Conservation (phyloP, 805 yeast species). For the Metschnikowia reukaufii region DNA sequence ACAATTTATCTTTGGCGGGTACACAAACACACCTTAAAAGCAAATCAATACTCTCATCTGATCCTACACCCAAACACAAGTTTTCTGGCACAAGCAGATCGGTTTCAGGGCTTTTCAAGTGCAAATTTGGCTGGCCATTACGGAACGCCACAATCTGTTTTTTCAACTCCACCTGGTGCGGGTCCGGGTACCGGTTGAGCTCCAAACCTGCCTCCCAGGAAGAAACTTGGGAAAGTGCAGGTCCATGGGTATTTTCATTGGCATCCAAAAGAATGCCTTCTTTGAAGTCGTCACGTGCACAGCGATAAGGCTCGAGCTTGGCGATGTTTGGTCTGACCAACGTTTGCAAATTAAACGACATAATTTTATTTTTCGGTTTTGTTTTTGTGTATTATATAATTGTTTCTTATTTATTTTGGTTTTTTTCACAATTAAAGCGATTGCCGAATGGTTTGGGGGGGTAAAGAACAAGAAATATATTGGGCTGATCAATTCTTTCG, state of each 20-base stretch:
- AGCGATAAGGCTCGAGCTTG: slow-evolving; percentile 83
- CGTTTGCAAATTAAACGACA: slow-evolving; percentile 49
- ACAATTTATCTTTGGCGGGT: slow-evolving; percentile 80
- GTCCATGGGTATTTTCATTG: slow-evolving; percentile 93
- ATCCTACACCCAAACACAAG: slow-evolving; percentile 92
- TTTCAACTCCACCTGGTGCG: slow-evolving; percentile 83
- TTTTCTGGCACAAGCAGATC: slow-evolving; percentile 54
- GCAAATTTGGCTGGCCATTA: slow-evolving; percentile 47
- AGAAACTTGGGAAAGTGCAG: slow-evolving; percentile 54
- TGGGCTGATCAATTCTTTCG: no score
- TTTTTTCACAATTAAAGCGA: no score
- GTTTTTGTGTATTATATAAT: no score
- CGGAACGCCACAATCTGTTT: slow-evolving; percentile 69
- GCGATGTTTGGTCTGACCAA: slow-evolving; percentile 84
- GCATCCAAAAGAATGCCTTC: slow-evolving; percentile 91
- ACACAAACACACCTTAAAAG: slow-evolving; percentile 78
- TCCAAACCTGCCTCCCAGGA: slow-evolving; percentile 49
- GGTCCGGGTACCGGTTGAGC: slow-evolving; percentile 94
- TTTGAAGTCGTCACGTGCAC: slow-evolving; percentile 94
- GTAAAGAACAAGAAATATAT: no score
- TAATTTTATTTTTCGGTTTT: slow-evolving; percentile 4
- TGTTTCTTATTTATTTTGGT: no score
- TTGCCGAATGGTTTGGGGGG: no score
- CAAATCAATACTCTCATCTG: slow-evolving; percentile 93
- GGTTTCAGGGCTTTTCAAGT: slow-evolving; percentile 10